These are phyloP conservation scores for Sporothrix globosa DNA, from an alignment of 2,329 filamentous ascomycete species.

Conservation along the genomic window DNA sequence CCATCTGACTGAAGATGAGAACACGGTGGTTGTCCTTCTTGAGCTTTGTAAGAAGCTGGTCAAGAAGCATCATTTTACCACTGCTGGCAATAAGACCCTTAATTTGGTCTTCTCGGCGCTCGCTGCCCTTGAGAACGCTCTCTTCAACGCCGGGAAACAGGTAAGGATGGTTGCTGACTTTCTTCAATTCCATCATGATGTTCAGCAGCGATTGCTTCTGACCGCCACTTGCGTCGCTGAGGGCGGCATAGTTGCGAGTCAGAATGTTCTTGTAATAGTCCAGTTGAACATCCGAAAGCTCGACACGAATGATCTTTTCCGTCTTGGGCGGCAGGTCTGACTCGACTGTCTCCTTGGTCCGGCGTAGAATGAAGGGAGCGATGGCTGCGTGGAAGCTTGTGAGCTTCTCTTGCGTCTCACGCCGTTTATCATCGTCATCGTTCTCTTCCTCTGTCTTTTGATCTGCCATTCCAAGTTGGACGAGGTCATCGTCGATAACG, in stretches of 20 bases:
- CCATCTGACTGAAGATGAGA: conserved; percentile 99
- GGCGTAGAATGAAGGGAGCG: conserved; percentile 89
- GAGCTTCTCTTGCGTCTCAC: conserved; percentile 84
- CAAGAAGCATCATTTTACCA: conserved; percentile 99
- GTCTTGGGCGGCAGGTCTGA: conserved; percentile 95
- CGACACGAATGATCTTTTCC: conserved; percentile 98
- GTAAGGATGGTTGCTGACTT: conserved; percentile 97
- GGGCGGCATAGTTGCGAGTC: conserved; percentile 90
- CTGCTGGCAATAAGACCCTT: conserved; percentile 94
- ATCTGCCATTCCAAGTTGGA: conserved; percentile 63
- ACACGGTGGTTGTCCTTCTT: conserved; percentile 94
- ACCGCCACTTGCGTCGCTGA: conserved; percentile 86
- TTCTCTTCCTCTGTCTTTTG: conserved; percentile 41
- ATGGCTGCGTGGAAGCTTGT: conserved; percentile 83
- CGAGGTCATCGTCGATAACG: conserved; percentile 87
- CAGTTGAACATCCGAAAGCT: conserved; percentile 91
- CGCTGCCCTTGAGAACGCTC: conserved; percentile 78
- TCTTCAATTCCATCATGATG: conserved; percentile 99
- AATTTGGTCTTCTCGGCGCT: conserved; percentile 83
- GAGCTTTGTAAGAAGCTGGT: conserved; percentile 90
- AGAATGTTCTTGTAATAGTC: conserved; percentile 99
- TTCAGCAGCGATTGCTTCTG: conserved; percentile 95
- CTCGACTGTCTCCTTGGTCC: conserved; percentile 96
- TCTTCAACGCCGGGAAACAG: conserved; percentile 96
- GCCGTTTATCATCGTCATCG: conserved; percentile 54